phyloP scores from a whole-genome alignment of 192 early-diverging fungal species.

The Linderina pennispora region DNA sequence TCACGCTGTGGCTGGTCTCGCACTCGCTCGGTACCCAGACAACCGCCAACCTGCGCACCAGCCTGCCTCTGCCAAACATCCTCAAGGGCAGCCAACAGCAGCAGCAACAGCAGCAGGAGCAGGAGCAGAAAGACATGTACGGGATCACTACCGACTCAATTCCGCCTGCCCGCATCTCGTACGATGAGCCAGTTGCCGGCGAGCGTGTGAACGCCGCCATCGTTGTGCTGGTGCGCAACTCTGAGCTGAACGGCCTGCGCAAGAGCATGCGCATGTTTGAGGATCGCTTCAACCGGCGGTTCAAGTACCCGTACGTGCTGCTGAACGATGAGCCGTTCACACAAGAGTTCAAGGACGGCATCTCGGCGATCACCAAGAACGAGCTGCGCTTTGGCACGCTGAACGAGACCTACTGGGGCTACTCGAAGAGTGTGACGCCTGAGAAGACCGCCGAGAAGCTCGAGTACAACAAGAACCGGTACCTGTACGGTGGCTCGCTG shows the following conservation, averaged over 20 bases:
- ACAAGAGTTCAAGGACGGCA: conserved; percentile 56
- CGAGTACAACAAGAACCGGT: conserved; percentile 40
- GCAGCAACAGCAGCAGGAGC: not conserved
- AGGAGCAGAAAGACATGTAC: not conserved
- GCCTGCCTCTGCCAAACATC: conserved; percentile 6
- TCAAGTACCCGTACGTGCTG: conserved; percentile 74
- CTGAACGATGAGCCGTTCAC: conserved; percentile 71
- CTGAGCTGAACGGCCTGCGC: conserved; percentile 55
- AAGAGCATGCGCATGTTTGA: conserved; percentile 57
- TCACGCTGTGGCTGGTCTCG: conserved; percentile 32
- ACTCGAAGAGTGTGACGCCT: conserved; percentile 36
- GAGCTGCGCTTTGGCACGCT: conserved; percentile 39
- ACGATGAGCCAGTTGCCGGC: conserved; percentile 27
- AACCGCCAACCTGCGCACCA: conserved; percentile 13
- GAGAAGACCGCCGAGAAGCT: conserved; percentile 31
- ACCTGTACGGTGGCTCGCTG: conserved; percentile 62
- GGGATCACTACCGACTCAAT: conserved; percentile 9
- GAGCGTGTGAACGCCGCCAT: conserved; percentile 53
- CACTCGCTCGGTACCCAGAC: conserved; percentile 1
- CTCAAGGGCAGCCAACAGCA: not conserved
- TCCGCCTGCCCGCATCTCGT: conserved; percentile 24
- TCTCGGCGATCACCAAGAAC: conserved; percentile 35
- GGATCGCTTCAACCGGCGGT: conserved; percentile 63
- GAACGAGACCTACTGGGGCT: conserved; percentile 34
- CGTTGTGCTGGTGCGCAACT: conserved; percentile 62